These are phyloP conservation scores for Colletotrichum theobromicola DNA, from an alignment of 2,329 filamentous ascomycete species.

Conservation along the genomic window DNA sequence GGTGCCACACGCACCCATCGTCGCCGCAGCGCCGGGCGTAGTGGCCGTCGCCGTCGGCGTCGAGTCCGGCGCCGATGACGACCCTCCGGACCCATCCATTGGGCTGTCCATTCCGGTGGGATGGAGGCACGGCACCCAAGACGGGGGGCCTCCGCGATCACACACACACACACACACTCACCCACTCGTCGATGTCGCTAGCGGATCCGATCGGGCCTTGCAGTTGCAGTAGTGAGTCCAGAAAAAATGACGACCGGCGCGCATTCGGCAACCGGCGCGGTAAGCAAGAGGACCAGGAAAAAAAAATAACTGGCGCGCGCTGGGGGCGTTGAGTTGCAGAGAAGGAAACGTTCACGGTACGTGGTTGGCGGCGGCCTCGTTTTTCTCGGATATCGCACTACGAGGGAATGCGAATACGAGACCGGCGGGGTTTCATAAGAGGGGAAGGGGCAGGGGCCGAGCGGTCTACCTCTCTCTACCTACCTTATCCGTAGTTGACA, in stretches of 20 bases:
- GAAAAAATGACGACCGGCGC: background rate
- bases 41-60: slow-evolving; percentile 15
- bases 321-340: background rate
- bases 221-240: background rate
- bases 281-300: background rate
- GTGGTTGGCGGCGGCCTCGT: slow-evolving; percentile 19
- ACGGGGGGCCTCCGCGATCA: background rate
- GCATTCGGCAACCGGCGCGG: background rate
- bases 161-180: background rate
- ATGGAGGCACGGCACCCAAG: background rate
- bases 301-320: background rate
- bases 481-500: background rate
- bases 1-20: background rate
- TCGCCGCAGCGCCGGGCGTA: background rate
- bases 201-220: background rate
- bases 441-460: background rate
- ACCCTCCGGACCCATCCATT: slow-evolving; percentile 18
- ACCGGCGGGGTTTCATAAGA: background rate
- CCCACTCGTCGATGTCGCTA: background rate
- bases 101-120: slow-evolving; percentile 14
- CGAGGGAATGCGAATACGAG: slow-evolving; percentile 14
- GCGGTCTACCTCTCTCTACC: background rate
- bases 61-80: slow-evolving; percentile 15
- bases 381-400: slow-evolving; percentile 16
- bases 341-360: slow-evolving; percentile 4